Conservation (phyloP, 495 filamentous ascomycete genomes). For the Aspergillus biplanus region DNA sequence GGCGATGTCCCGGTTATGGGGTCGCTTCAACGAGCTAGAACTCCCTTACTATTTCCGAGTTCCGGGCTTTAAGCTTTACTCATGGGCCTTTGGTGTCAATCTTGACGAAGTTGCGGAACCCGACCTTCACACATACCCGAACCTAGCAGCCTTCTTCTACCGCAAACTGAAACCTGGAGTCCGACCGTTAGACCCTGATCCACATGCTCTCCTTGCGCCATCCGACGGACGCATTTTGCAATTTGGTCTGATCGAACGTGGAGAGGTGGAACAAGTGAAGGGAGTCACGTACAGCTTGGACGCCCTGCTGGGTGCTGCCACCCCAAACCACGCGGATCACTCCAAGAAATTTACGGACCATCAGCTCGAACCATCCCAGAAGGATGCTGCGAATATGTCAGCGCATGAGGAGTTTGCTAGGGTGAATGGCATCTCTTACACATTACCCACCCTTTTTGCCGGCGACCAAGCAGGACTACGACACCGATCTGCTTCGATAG, state of each 20-base stretch:
- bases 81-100: slow-evolving; percentile 91
- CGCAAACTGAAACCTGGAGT: slow-evolving; percentile 86
- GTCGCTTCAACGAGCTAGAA: slow-evolving; percentile 88
- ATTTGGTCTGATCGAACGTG: slow-evolving; percentile 86
- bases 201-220: slow-evolving; percentile 78
- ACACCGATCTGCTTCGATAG: slow-evolving; percentile 48
- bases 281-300: slow-evolving; percentile 97
- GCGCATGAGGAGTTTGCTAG: slow-evolving; percentile 88
- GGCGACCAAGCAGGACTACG: slow-evolving; percentile 51
- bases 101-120: slow-evolving; percentile 84
- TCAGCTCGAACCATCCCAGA: slow-evolving; percentile 28
- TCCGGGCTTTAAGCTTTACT: slow-evolving; percentile 94
- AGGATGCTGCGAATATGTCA: slow-evolving; percentile 57
- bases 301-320: slow-evolving; percentile 76
- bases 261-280: slow-evolving; percentile 98
- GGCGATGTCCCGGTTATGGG: slow-evolving; percentile 90
- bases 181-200: slow-evolving; percentile 83
- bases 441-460: slow-evolving; percentile 84
- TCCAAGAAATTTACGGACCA: slow-evolving; percentile 42
- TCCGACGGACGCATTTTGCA: slow-evolving; percentile 90
- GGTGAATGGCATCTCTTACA: slow-evolving; percentile 98
- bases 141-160: slow-evolving; percentile 97
- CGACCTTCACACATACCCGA: slow-evolving; percentile 87
- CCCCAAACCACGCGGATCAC: slow-evolving; percentile 46
- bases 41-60: slow-evolving; percentile 89